A percentile compares a stretch with the other conserved stretches of the same genome.
phyloP scores from a whole-genome alignment of 345 rosid genomes.

The Gossypium raimondii region DNA sequence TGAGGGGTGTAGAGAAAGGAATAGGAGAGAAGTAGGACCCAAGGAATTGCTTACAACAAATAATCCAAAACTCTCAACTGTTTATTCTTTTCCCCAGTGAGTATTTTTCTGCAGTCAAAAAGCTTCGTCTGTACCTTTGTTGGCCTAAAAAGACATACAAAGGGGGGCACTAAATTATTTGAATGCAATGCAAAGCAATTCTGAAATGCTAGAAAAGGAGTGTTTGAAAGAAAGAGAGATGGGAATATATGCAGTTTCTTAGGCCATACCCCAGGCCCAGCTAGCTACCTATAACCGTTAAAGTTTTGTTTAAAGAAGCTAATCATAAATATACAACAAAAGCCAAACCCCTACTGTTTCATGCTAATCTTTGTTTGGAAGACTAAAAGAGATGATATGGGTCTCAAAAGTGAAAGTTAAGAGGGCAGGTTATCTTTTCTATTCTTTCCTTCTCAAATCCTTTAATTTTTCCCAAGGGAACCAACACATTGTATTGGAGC shows the following conservation, averaged over 20 bases:
- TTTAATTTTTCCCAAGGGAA: constrained; percentile 21
- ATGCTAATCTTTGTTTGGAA: constrained; percentile 18
- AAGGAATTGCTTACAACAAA: constrained; percentile 16
- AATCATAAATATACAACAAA: constrained; percentile 22
- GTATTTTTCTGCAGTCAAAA: constrained; percentile 44
- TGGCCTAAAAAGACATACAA: constrained; percentile 57
- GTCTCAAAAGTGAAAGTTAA: constrained; percentile 31
- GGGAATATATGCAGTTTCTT: constrained; percentile 32
- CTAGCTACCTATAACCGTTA: constrained; percentile 15
- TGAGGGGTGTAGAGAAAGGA: not conserved
- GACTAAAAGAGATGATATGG: constrained; percentile 24
- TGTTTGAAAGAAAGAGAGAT: constrained; percentile 39
- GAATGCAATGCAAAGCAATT: constrained; percentile 45
- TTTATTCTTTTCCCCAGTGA: constrained; percentile 27
- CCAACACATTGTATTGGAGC: constrained; percentile 22
- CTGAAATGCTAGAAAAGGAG: constrained; percentile 39
- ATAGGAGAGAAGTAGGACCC: constrained; percentile 19
- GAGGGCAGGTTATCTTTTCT: constrained; percentile 25
- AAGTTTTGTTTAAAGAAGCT: constrained; percentile 9
- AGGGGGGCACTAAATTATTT: constrained; percentile 33
- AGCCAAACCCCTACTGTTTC: constrained; percentile 21
- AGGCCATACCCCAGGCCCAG: constrained; percentile 25
- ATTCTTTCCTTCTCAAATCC: constrained; percentile 36
- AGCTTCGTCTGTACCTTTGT: constrained; percentile 39
- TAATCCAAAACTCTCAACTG: constrained; percentile 31